Evolutionary conservation across 176 grass and related monocot species (phyloP).

Genomic region (Oryza meyeriana): DNA sequence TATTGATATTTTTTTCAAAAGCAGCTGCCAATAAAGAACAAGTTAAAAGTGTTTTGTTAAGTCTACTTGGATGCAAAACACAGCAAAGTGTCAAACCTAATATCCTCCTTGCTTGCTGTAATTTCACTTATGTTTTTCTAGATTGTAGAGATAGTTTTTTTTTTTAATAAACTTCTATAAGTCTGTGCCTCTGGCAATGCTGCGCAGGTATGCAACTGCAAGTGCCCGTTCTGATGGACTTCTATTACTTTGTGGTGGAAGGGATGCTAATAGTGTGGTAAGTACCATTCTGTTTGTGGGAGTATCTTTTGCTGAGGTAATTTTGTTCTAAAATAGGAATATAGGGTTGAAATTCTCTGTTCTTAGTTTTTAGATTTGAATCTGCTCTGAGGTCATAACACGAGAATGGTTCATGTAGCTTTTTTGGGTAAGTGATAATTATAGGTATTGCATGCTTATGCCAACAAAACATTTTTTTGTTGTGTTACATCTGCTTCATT

Average conservation of each 20-base stretch:
- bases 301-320: neutral
- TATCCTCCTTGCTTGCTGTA: conserved; percentile 17
- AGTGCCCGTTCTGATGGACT: conserved; percentile 97
- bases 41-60: neutral
- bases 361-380: conserved; percentile 12
- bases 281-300: conserved; percentile 34
- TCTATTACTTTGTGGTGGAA: conserved; percentile 93
- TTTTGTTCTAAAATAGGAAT: conserved; percentile 9
- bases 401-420: neutral
- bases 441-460: neutral
- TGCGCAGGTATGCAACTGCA: conserved; percentile 90
- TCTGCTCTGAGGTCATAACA: conserved; percentile 5
- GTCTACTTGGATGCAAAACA: conserved; percentile 10
- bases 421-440: neutral
- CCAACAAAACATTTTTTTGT: neutral
- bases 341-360: neutral
- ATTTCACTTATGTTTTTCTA: neutral
- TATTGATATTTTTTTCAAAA: conserved; percentile 6
- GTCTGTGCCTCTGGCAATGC: conserved; percentile 21
- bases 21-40: neutral
- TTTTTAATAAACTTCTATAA: conserved; percentile 5
- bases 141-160: neutral
- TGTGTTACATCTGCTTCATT: conserved; percentile 16
- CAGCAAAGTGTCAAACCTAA: neutral
- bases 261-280: conserved; percentile 97